phyloP scores from a whole-genome alignment of 257 asterid genomes.

The Capsicum rhomboideum region DNA sequence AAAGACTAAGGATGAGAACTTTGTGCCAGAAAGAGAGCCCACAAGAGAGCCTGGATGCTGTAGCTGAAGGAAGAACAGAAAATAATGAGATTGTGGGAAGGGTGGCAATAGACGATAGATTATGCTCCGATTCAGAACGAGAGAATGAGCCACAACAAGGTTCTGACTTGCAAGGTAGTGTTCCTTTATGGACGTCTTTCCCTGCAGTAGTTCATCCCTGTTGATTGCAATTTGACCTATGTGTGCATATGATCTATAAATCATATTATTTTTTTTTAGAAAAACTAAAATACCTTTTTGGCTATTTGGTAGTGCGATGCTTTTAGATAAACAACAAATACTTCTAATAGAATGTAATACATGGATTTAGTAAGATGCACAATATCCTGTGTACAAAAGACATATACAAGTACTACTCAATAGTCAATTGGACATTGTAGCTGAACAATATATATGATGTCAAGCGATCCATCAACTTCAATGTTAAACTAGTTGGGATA shows the following conservation, averaged over 20 bases:
- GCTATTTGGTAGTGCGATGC: not conserved
- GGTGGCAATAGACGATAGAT: constrained; percentile 4
- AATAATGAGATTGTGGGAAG: constrained; percentile 10
- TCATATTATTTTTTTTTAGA: not conserved
- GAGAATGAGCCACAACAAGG: constrained; percentile 7
- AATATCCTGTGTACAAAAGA: not conserved
- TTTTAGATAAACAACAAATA: not conserved
- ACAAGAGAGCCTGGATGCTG: constrained; percentile 7
- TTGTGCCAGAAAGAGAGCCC: constrained; percentile 17
- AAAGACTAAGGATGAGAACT: constrained; percentile 25
- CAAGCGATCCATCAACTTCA: not conserved
- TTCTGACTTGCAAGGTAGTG: constrained; percentile 21
- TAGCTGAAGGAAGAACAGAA: constrained; percentile 15
- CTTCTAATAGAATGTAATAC: not conserved
- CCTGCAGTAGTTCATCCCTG: not conserved
- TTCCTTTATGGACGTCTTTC: not conserved
- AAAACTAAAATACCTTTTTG: not conserved
- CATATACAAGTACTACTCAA: not conserved
- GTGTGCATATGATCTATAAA: not conserved
- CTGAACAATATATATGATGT: not conserved
- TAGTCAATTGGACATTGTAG: not conserved
- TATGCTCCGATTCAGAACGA: constrained; percentile 6
- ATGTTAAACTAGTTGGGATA: not conserved
- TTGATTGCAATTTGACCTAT: not conserved
- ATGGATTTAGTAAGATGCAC: not conserved